Evolutionary conservation across 2,329 filamentous ascomycete genomes (phyloP), one percentile per base, ranked within the genome.

Genomic region (Nemania sp.): DNA sequence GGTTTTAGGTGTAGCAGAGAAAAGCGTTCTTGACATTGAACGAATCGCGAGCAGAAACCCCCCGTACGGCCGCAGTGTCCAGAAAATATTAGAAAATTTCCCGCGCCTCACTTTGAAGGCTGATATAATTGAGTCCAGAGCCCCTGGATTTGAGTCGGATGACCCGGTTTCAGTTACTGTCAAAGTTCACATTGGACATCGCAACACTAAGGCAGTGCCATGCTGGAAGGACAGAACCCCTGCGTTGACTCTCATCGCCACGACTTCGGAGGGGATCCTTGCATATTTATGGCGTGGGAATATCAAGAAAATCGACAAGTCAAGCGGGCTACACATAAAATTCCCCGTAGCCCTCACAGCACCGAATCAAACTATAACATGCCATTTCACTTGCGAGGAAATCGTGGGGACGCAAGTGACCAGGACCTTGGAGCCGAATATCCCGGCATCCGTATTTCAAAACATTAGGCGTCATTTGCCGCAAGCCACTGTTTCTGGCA

Each of bases 331-430:
- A 20, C 80, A 85, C 8, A 66, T 91, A 2, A 70, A 76, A 0
- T 86, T 88, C 58, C 80, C 72, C 17, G 80, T 85, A 1, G 73
- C 80, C 0, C 67, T 91, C 17, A 78, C 70, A 1, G 73, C 73
- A 4, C 68, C 75, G 0, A 79, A 81, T 15, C 81, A 87, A 52
- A 73, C 78, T 3, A 80, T 94, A 28, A 78, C 78, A 20, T 90
- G 85, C 56, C 83, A 86, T 66, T 77, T 92, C 43, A 89, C 90
- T 69, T 97, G 92, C 61, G 93, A 97, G 72, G 86, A 91, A 37
- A 88, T 97, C 63, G 90, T 86, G 3, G 84, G 84, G 1, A 86
- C 83, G 0, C 68, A 75, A 26, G 67, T 79, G 12, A 51, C 33
- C 15, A 57, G 60, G 17, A 57, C 46, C 6, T 20, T 69, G 20